Evolutionary conservation across 164 flowering plant genomes (phyloP), one percentile per base, ranked within the genome.

Genomic region (Liriodendron chinense): DNA sequence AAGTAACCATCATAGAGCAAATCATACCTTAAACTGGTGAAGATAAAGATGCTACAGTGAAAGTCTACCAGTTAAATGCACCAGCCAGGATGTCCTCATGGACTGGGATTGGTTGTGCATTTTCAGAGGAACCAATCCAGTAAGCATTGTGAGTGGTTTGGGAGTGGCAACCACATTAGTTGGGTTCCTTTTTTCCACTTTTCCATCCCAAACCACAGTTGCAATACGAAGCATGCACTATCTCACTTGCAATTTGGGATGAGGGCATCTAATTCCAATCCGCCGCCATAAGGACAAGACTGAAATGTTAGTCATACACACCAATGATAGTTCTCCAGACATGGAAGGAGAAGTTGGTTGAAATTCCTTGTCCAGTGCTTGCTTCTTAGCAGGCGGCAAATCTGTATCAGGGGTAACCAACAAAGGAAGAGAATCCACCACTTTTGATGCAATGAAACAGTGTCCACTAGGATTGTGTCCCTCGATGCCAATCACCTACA

Each of bases 391-490:
- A 72, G 96, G 91, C 76, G 75, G 91, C 62, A 84, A 59, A 72
- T 84, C 76, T 21, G 66, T 73, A 78, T 82, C 83, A 75, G 83
- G 68, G 48, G 82, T 50, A 72, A 47, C 73, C 18, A 84, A 68
- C 16, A 84, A 72, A 73, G 97, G 98, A 72, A 91, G 72, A 69
- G 81, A 82, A 74, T 92, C 98, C 49, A 89, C 80, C 50, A 96
- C 70, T 80, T 94, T 88, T 59, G 97, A 90, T 49, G 92, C 96
- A 79, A 89, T 82, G 34, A 96, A 84, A 85, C 93, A 90, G 81
- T 96, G 99, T 23, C 99, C 99, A 85, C 99, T 94, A 22, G 98
- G 98, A 87, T 96, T 96, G 78, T 86, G 83, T 74, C 99, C 99
- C 81, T 89, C 89, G 70, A 96, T 73, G 26, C 96, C 99, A 59